These are phyloP conservation scores for Penicillium longicatenatum DNA, from an alignment of 495 filamentous ascomycete genomes.

Conservation along the genomic window DNA sequence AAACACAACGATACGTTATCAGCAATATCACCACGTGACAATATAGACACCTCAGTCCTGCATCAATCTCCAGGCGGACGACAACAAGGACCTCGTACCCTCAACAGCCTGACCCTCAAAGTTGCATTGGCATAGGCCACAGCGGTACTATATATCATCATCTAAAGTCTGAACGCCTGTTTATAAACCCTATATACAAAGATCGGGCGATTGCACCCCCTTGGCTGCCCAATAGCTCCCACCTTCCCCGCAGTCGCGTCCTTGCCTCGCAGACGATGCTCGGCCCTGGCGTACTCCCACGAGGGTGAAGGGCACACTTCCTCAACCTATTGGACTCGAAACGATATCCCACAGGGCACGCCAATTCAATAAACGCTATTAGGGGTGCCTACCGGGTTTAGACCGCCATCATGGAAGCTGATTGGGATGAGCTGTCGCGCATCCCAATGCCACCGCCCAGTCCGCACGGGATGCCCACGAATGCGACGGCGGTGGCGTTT, in stretches of 20 bases:
- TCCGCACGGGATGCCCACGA: conserved; percentile 61
- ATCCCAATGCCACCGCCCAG: conserved; percentile 69
- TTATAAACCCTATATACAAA: neutral
- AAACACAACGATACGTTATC: neutral
- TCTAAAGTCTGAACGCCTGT: neutral
- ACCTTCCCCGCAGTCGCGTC: conserved; percentile 48
- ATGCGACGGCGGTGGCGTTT: conserved; percentile 75
- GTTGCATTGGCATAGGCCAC: neutral
- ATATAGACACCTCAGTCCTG: conserved; percentile 14
- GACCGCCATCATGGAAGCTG: conserved; percentile 45
- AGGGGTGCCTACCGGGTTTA: conserved; percentile 15
- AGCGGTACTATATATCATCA: neutral
- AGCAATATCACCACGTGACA: conserved; percentile 11
- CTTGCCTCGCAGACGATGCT: conserved; percentile 38
- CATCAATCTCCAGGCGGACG: conserved; percentile 1
- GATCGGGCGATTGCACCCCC: neutral
- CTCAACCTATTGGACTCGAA: conserved; percentile 8
- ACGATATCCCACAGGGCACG: neutral
- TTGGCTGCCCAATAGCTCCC: conserved; percentile 3
- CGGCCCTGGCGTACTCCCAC: conserved; percentile 33
- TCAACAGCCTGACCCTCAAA: neutral
- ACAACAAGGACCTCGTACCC: conserved; percentile 4
- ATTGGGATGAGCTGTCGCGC: conserved; percentile 66
- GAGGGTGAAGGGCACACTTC: conserved; percentile 30
- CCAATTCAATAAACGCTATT: neutral